Base-by-base conservation (phyloP, 139 green algal genomes). In the Haematococcus sp. region DNA sequence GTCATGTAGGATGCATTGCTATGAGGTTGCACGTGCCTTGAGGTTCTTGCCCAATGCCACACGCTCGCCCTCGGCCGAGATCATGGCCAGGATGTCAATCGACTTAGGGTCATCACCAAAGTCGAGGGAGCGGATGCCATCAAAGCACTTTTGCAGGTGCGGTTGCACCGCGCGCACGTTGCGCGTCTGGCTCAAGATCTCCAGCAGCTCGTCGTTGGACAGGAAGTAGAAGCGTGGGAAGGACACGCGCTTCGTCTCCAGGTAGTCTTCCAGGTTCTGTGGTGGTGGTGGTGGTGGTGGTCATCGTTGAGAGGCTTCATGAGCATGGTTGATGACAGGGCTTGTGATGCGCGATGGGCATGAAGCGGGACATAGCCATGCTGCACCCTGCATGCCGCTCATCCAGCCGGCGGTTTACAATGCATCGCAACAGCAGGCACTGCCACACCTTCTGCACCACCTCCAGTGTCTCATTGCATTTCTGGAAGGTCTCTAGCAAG, bases 161-260 rank as follows among this genome's bases (percentile, higher is more conserved):
- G 86, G 86, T 81, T 93, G 89, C 66, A 93, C 89, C 11, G 89
- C 88, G 34, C 33, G 68, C 30, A 34, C 77, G 64, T 90, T 90
- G 46, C 84, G 77, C 2, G 83, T 86, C 69, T 92, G 82, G 27
- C 83, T 79, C 58, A 92, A 74, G 70, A 93, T 93, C 74, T 95
- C 88, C 51, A 95, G 81, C 51, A 95, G 82, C 83, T 93, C 88
- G 71, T 93, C 86, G 77, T 95, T 91, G 68, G 88, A 93, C 34
- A 94, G 71, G 81, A 94, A 94, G 77, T 92, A 94, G 80, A 95
- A 95, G 44, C 77, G 59, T n/a, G 90, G 88, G 81, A 95, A 95
- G 43, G 82, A 81, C 32, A 88, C 88, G 43, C 88, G 82, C 86
- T 95, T 95, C 46, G 85, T 91, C 80, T 93, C 87, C 56, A 93